Evolutionary conservation across 148 eudicot species (phyloP).

Genomic region (Chenopodium suecicum): DNA sequence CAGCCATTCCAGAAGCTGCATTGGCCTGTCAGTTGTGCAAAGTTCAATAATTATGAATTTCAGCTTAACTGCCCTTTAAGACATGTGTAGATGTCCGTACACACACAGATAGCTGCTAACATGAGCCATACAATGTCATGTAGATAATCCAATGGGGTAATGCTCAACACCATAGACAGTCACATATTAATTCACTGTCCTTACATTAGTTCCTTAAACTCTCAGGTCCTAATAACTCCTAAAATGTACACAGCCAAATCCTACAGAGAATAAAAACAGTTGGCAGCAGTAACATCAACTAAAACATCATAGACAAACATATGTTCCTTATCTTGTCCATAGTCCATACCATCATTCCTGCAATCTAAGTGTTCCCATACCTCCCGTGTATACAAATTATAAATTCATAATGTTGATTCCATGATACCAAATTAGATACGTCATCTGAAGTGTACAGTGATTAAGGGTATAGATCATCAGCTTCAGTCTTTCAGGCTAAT

Average conservation of each 20-base stretch:
- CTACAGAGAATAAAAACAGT: neutral
- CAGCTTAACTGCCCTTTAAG: neutral
- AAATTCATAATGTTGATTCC: neutral
- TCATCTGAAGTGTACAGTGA: neutral
- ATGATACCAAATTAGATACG: neutral
- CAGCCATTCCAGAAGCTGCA: slow-evolving; percentile 92
- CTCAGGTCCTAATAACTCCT: no score
- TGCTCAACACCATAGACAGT: neutral
- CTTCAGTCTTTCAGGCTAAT: neutral
- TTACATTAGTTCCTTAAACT: neutral
- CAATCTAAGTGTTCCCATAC: neutral
- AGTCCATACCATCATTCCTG: neutral
- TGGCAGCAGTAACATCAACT: neutral
- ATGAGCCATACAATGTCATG: neutral
- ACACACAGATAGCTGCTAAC: neutral
- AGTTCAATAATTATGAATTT: neutral
- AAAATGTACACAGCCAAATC: neutral
- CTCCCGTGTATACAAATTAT: no score
- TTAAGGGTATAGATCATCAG: neutral
- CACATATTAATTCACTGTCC: neutral
- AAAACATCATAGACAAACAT: neutral
- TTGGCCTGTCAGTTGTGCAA: slow-evolving; percentile 50
- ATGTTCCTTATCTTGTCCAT: neutral
- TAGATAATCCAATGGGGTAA: neutral
- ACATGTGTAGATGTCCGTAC: neutral